phyloP scores from a whole-genome alignment of 768 basidiomycete genomes.

The Solioccasus polychromus region DNA sequence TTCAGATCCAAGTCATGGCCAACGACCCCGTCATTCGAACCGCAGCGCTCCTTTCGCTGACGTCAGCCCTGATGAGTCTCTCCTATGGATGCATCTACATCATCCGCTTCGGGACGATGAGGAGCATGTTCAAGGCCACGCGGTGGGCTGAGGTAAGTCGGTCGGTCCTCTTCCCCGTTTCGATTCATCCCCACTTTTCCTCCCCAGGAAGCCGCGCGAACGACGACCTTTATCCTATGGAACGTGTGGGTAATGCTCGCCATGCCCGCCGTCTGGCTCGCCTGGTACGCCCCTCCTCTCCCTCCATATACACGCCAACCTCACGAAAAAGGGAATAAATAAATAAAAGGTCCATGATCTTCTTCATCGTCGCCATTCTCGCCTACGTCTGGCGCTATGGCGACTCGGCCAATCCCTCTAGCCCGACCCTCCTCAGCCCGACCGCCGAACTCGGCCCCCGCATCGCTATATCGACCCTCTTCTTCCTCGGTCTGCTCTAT shows the following conservation, averaged over 20 bases:
- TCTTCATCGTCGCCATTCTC: constrained; percentile 60
- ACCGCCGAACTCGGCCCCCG: constrained; percentile 48
- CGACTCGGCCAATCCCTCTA: constrained; percentile 37
- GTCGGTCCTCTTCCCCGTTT: not conserved
- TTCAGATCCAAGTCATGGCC: constrained; percentile 52
- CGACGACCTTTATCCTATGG: constrained; percentile 49
- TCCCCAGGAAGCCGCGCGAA: constrained; percentile 54
- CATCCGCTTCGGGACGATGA: constrained; percentile 68
- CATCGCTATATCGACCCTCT: constrained; percentile 50
- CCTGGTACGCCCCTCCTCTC: constrained; percentile 53
- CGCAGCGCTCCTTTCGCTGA: constrained; percentile 59
- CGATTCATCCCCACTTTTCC: not conserved
- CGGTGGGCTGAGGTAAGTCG: constrained; percentile 71
- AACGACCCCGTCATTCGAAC: constrained; percentile 62
- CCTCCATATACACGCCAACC: too few relatives aligned
- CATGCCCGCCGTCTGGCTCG: constrained; percentile 67
- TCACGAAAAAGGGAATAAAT: too few relatives aligned
- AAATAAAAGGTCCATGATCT: constrained; percentile 66
- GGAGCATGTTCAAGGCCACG: constrained; percentile 66
- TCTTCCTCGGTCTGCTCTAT: constrained; percentile 59
- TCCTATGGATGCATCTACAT: constrained; percentile 75
- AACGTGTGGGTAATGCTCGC: constrained; percentile 70
- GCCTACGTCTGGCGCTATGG: constrained; percentile 68
- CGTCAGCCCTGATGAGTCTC: constrained; percentile 67
- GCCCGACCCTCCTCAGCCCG: constrained; percentile 36